Evolutionary conservation across 495 filamentous ascomycete genomes (phyloP).

Genomic region (Massariosphaeria phaeospora): DNA sequence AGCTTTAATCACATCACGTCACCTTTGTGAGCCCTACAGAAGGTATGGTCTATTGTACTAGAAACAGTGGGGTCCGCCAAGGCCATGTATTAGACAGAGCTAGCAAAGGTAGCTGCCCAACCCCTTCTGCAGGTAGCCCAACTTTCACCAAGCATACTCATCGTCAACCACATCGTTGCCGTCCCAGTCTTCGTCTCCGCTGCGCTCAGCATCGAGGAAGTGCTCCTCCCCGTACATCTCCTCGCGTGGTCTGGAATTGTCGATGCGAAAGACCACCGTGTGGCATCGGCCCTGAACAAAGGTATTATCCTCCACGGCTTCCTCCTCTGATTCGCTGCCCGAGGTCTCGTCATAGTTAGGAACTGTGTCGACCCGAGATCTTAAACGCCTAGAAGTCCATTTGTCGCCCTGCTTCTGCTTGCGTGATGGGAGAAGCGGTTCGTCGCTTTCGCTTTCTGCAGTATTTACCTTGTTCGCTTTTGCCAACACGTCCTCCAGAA

Average conservation of each 20-base stretch:
- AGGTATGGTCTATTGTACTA: too few species aligned
- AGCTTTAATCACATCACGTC: too few species aligned
- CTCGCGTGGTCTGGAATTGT: constrained; percentile 74
- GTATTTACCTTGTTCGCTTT: background rate
- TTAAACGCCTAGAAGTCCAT: constrained; percentile 18
- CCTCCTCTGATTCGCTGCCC: background rate
- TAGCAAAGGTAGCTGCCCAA: too few species aligned
- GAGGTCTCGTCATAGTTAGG: constrained; percentile 12
- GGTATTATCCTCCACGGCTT: constrained; percentile 5
- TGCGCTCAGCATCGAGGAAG: constrained; percentile 67
- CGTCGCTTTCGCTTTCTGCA: constrained; percentile 8
- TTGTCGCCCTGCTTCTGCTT: constrained; percentile 10
- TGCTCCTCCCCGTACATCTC: constrained; percentile 69
- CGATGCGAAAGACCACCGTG: constrained; percentile 71
- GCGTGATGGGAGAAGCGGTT: background rate
- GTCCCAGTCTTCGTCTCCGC: constrained; percentile 79
- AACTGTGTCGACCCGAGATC: constrained; percentile 8
- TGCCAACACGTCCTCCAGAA: background rate
- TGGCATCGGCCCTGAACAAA: constrained; percentile 74
- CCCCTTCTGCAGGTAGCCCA: too few species aligned
- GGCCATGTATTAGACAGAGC: too few species aligned
- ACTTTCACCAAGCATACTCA: constrained; percentile 32
- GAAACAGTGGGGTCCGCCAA: too few species aligned
- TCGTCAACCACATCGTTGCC: constrained; percentile 43
- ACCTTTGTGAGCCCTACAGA: too few species aligned